Evolutionary conservation across 2,329 filamentous ascomycete genomes (phyloP), one percentile per base, ranked within the genome.

Genomic region (Penicillium sp.): DNA sequence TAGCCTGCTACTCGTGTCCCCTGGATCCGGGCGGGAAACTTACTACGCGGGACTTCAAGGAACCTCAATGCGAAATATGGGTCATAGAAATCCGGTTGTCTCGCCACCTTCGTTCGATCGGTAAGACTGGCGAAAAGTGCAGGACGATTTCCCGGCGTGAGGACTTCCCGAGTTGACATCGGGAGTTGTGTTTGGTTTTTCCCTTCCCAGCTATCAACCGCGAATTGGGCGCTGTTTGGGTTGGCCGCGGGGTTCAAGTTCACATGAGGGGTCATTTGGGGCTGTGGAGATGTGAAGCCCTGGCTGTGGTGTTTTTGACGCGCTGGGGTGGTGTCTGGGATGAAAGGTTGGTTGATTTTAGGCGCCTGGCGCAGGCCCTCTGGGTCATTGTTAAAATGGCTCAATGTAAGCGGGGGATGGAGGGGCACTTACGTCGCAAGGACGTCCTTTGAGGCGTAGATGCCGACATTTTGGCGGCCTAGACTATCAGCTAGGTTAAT

Each of bases 101-200:
- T 72, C 5, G 61, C 64, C 14, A 60, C 49, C 54, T 76, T 76
- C 26, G 59, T 60, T 60, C 65, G 61, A 45, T 67, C 63, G 43
- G 66, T 55, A 24, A 66, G 56, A 49, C 59, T 63, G 42, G 66
- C 56, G 47, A 76, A 78, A 11, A 75, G 57, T n/a, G 66, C 68
- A 5, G 76, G 75, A 46, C 74, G 71, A 53, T 79, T 78, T 29
- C 74, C 74, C 33, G 77, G 77, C 2, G 77, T 79, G 21, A 68
- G 63, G 29, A 78, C 74, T 45, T 76, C 75, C 21, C 74, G 73
- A 29, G 71, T 72, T 10, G 72, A 74, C 66, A 78, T 73, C 3
- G 74, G 74, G 33, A 76, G 65, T 49, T 68, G 63, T 33, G 58
- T 68, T 29, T 71, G 72, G n/a, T 71, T 71, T 51, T 68, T 73